phyloP scores from a whole-genome alignment of 164 flowering plant genomes.

The Stephania yunnanensis region DNA sequence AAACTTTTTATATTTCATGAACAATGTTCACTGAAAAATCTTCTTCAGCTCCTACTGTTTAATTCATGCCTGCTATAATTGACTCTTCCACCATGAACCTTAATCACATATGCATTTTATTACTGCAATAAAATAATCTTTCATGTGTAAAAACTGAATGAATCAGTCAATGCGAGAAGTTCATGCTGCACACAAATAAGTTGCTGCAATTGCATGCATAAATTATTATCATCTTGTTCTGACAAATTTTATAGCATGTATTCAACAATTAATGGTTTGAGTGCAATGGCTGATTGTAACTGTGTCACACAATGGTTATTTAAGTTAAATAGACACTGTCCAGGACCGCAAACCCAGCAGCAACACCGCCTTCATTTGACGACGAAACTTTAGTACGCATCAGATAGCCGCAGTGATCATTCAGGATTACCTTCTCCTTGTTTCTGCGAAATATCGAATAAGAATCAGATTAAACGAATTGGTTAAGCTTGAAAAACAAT shows the following conservation, averaged over 20 bases:
- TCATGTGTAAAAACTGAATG: too few relatives aligned
- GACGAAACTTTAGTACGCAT: constrained; percentile 86
- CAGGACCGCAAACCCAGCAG: constrained; percentile 85
- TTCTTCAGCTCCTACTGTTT: too few relatives aligned
- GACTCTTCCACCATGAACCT: too few relatives aligned
- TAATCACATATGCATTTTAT: too few relatives aligned
- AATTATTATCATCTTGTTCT: background rate
- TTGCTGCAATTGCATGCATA: background rate
- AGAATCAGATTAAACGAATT: background rate
- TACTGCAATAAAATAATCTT: too few relatives aligned
- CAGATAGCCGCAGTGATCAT: constrained; percentile 68
- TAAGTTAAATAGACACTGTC: constrained; percentile 66
- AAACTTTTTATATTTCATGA: too few relatives aligned
- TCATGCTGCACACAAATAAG: background rate
- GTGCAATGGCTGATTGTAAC: background rate
- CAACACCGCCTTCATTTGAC: constrained; percentile 92
- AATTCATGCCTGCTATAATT: too few relatives aligned
- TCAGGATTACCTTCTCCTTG: constrained; percentile 62
- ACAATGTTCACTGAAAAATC: too few relatives aligned
- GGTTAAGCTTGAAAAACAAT: background rate
- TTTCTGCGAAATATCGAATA: constrained; percentile 36
- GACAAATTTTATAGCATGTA: background rate
- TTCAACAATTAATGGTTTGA: background rate
- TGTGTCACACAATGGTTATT: constrained; percentile 5
- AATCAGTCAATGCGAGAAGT: background rate